Conservation (phyloP, 208 protist species). For the Acanthamoeba healyi region DNA sequence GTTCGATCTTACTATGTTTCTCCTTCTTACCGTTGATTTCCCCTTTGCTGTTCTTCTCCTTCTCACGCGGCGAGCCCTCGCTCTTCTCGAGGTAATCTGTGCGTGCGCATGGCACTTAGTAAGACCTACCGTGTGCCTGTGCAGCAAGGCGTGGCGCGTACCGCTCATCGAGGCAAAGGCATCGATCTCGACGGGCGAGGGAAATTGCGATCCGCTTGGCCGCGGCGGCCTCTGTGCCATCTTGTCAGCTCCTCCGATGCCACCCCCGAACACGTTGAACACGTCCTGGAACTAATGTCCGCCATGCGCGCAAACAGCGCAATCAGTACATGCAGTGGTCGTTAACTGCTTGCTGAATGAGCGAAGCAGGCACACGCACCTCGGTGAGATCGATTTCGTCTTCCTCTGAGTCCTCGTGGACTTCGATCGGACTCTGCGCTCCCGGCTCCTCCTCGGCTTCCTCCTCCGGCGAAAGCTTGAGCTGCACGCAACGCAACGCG, state of each 20-base stretch:
- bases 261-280: slow-evolving; percentile 59
- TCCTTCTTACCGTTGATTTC: slow-evolving; percentile 33
- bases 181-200: slow-evolving; percentile 41
- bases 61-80: neutral
- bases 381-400: slow-evolving; percentile 74
- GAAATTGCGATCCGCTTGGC: neutral
- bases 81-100: neutral
- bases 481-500: neutral
- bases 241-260: slow-evolving; percentile 1
- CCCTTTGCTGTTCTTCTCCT: neutral
- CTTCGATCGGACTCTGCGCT: slow-evolving; percentile 26
- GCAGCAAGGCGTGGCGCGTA: neutral
- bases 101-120: neutral
- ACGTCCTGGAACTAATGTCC: slow-evolving; percentile 59
- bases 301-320: too few relatives aligned
- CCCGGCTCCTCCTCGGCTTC: slow-evolving; percentile 26
- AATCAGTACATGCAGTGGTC: too few relatives aligned
- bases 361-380: slow-evolving; percentile 21
- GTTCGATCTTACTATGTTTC: neutral
- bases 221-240: neutral
- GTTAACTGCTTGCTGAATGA: too few relatives aligned
- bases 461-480: slow-evolving; percentile 60
- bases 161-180: neutral
- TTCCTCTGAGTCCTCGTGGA: slow-evolving; percentile 47
- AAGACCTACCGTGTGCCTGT: neutral